These are phyloP conservation scores for Sarocladium kiliense DNA, from an alignment of 2,329 filamentous ascomycete species.

Conservation along the genomic window DNA sequence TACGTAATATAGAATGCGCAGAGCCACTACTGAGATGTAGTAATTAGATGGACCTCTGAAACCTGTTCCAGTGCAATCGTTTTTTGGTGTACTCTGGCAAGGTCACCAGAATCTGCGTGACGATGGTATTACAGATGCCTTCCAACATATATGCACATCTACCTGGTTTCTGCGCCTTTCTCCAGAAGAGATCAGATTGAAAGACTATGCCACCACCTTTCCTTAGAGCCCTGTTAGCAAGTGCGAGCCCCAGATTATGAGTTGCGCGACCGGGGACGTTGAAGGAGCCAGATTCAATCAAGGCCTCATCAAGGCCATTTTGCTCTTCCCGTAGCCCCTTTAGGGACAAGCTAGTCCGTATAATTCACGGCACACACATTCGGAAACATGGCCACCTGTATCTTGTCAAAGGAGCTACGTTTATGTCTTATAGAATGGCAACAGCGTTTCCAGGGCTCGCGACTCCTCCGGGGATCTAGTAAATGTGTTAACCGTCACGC, in stretches of 20 bases:
- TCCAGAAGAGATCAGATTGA: neutral
- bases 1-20: neutral
- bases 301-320: too few species aligned
- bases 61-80: neutral
- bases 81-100: neutral
- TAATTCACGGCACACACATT: too few species aligned
- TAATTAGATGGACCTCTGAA: neutral
- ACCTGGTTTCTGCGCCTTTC: neutral
- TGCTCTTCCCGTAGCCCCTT: too few species aligned
- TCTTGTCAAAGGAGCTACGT: too few species aligned
- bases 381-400: too few species aligned
- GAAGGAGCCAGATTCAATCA: too few species aligned
- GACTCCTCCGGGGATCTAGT: constrained; percentile 28
- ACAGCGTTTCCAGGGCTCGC: constrained; percentile 32
- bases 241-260: too few species aligned
- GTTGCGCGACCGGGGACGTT: too few species aligned
- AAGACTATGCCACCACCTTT: neutral
- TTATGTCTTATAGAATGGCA: constrained; percentile 23
- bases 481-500: neutral
- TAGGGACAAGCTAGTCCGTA: too few species aligned
- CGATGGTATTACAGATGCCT: neutral
- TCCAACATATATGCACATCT: neutral
- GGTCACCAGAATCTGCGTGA: neutral
- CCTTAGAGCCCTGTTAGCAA: too few species aligned
- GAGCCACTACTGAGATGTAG: neutral